Conservation (phyloP, 495 filamentous ascomycete genomes). For the Aspergillus sparsus region DNA sequence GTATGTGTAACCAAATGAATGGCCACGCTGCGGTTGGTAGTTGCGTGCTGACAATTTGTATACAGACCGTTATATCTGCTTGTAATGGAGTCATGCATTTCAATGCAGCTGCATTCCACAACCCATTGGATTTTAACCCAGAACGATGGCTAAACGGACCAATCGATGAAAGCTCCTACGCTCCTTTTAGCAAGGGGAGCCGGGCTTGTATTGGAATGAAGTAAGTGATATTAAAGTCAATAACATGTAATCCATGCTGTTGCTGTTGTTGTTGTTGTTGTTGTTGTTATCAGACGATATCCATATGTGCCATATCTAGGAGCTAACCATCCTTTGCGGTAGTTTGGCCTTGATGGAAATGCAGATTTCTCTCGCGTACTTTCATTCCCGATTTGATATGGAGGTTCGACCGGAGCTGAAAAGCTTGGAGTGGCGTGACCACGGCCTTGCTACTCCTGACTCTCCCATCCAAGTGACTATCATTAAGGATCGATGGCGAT, state of each 20-base stretch:
- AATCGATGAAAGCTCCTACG: background rate
- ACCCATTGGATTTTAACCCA: background rate
- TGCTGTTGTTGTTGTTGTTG: background rate
- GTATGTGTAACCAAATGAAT: background rate
- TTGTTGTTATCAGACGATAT: background rate
- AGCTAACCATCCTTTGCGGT: background rate
- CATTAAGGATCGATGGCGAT: background rate
- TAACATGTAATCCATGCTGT: too few species aligned
- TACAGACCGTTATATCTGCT: background rate
- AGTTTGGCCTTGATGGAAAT: background rate
- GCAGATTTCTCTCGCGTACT: background rate
- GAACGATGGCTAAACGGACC: background rate
- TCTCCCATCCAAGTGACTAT: background rate
- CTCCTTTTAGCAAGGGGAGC: background rate
- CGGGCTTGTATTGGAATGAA: background rate
- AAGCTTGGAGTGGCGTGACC: background rate
- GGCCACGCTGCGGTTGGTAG: too few species aligned
- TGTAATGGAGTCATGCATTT: background rate
- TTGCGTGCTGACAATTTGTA: too few species aligned
- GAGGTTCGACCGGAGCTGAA: background rate
- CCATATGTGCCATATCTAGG: background rate
- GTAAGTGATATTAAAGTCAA: background rate
- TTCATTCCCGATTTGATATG: background rate
- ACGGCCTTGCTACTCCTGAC: background rate
- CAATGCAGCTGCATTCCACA: background rate